Conservation (phyloP, 345 rosid species). For the Microcos paniculata region DNA sequence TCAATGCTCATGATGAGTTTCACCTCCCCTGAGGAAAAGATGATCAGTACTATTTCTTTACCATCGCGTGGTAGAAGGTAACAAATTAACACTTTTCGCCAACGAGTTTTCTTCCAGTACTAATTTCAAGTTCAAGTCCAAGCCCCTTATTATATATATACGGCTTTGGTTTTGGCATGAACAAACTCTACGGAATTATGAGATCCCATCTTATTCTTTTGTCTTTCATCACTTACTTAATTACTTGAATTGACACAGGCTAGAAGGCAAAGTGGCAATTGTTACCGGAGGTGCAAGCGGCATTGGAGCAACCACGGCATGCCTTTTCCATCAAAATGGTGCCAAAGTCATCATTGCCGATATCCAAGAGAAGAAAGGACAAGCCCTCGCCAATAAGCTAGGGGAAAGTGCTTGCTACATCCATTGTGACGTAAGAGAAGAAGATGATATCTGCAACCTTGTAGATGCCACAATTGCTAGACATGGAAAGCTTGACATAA, state of each 20-base stretch:
- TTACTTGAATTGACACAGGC: conserved; percentile 8
- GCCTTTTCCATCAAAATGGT: conserved; percentile 32
- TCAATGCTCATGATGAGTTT: too few relatives aligned
- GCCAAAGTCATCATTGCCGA: conserved; percentile 45
- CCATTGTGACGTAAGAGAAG: conserved; percentile 36
- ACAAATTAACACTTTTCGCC: too few relatives aligned
- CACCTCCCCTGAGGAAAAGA: too few relatives aligned
- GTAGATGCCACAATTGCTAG: conserved; percentile 30
- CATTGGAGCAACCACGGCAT: conserved; percentile 31
- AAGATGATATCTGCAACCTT: conserved; percentile 27
- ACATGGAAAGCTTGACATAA: conserved; percentile 42
- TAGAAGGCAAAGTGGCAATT: conserved; percentile 41
- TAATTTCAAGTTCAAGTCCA: too few relatives aligned
- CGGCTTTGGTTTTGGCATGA: too few relatives aligned
- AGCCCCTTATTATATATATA: too few relatives aligned
- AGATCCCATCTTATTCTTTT: too few relatives aligned
- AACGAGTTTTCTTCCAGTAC: too few relatives aligned
- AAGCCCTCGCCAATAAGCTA: conserved; percentile 19
- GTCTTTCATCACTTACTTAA: too few relatives aligned
- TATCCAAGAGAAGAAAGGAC: conserved; percentile 31
- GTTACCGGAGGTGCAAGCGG: conserved; percentile 45
- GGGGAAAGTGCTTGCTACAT: conserved; percentile 30
- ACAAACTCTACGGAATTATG: too few relatives aligned
- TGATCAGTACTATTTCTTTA: too few relatives aligned
- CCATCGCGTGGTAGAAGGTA: too few relatives aligned